These are phyloP conservation scores for Aciculosporium take DNA, from an alignment of 2,329 filamentous ascomycete species.

Conservation along the genomic window DNA sequence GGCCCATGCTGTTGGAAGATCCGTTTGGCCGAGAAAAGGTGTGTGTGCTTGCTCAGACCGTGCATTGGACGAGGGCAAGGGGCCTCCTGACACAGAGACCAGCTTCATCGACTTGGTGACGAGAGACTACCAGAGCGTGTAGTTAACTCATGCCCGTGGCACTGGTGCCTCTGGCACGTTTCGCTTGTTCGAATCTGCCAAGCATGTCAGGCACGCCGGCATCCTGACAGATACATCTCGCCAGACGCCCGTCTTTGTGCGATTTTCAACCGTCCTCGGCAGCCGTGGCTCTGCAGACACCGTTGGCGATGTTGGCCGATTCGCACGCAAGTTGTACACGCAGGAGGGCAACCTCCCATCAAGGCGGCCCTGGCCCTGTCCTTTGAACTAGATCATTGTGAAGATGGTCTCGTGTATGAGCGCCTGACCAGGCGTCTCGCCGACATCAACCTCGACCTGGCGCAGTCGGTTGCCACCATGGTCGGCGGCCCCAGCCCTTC, in stretches of 20 bases:
- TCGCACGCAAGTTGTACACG: slow-evolving; percentile 54
- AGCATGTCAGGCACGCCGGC: slow-evolving; percentile 52
- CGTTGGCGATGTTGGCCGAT: slow-evolving; percentile 70
- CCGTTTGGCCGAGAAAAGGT: slow-evolving; percentile 50
- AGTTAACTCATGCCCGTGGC: slow-evolving; percentile 58
- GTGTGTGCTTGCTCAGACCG: slow-evolving; percentile 2
- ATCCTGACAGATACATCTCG: slow-evolving; percentile 43
- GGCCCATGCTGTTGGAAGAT: slow-evolving; percentile 59
- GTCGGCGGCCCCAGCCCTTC: slow-evolving; percentile 50
- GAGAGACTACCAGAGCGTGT: slow-evolving; percentile 40
- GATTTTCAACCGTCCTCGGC: slow-evolving; percentile 67
- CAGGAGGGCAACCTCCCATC: slow-evolving; percentile 40
- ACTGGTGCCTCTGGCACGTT: slow-evolving; percentile 59
- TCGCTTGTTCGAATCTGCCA: slow-evolving; percentile 48
- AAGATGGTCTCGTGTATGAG: slow-evolving; percentile 63
- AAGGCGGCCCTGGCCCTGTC: slow-evolving; percentile 58
- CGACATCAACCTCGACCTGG: slow-evolving; percentile 59
- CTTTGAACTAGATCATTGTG: slow-evolving; percentile 70
- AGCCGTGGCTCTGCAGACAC: slow-evolving; percentile 66
- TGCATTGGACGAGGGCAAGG: too few species aligned
- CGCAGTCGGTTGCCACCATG: slow-evolving; percentile 52
- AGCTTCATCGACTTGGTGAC: slow-evolving; percentile 64
- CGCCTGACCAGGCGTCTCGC: slow-evolving; percentile 52
- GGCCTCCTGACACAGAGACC: neutral
- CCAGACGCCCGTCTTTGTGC: slow-evolving; percentile 27